A percentile compares a stretch with the other conserved stretches of the same genome.
These are phyloP conservation scores for Solanum ahanhuiri DNA, from an alignment of 257 asterid genomes.

Conservation along the genomic window DNA sequence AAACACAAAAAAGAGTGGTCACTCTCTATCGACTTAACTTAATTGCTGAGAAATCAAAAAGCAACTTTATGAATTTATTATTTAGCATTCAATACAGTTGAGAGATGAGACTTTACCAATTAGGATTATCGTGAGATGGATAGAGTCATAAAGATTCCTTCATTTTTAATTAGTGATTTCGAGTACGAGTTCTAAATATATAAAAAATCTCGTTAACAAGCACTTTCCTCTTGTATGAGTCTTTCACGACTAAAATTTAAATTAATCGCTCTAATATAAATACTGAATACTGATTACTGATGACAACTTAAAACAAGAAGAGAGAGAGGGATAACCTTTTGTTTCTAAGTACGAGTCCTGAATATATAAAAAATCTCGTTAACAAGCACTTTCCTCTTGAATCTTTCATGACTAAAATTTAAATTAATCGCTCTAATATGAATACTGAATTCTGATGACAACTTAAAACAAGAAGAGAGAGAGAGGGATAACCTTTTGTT, in stretches of 20 bases:
- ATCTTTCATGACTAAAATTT: accelerated
- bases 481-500: not conserved
- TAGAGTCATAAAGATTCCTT: accelerated
- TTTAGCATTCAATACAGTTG: not conserved
- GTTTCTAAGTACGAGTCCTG: not conserved
- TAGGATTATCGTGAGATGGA: no score
- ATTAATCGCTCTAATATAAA: not conserved
- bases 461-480: not conserved
- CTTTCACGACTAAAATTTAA: accelerated
- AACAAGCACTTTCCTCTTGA: accelerated
- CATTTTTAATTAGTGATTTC: accelerated
- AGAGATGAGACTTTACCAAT: not conserved
- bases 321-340: not conserved
- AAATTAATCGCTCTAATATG: not conserved
- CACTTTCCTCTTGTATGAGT: accelerated
- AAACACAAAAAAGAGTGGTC: not conserved
- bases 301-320: not conserved
- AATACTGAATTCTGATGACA: accelerated
- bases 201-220: accelerated
- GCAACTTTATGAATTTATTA: slow-evolving; percentile 42
- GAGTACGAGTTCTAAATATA: accelerated
- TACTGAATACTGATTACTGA: accelerated
- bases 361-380: not conserved
- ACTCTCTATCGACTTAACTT: not conserved
- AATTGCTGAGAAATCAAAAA: not conserved